These are phyloP conservation scores for Aphanomyces cochlioides DNA, from an alignment of 352 stramenopile genomes.

Conservation along the genomic window DNA sequence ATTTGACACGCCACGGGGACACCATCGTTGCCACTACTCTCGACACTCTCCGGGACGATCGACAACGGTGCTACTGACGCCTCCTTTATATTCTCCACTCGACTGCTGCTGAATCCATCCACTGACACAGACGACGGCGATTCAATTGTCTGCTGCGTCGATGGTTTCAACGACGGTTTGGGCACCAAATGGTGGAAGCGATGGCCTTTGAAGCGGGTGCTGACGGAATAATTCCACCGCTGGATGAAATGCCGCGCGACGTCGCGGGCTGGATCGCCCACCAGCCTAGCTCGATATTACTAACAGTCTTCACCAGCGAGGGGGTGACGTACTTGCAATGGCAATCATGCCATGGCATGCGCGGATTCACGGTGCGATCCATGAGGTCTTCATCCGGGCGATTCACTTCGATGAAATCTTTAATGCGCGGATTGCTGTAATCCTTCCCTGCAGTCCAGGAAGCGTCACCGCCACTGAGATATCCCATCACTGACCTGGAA, in stretches of 20 bases:
- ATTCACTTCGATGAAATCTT: constrained; percentile 80
- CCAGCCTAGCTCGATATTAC: constrained; percentile 36
- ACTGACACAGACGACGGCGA: neutral
- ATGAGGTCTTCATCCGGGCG: constrained; percentile 71
- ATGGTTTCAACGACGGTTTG: neutral
- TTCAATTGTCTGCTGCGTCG: neutral
- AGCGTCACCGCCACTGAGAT: neutral
- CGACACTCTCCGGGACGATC: neutral
- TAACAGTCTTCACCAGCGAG: neutral
- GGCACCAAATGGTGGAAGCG: constrained; percentile 73
- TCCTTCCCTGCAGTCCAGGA: constrained; percentile 49
- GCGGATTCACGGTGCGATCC: constrained; percentile 57
- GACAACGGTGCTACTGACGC: neutral
- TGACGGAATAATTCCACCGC: constrained; percentile 85
- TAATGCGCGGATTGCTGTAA: constrained; percentile 79
- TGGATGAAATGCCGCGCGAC: constrained; percentile 84
- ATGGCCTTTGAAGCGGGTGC: constrained; percentile 68
- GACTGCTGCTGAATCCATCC: constrained; percentile 17
- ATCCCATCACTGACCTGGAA: constrained; percentile 33
- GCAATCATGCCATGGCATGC: constrained; percentile 85
- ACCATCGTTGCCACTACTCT: constrained; percentile 35
- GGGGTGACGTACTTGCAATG: constrained; percentile 53
- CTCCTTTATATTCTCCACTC: neutral
- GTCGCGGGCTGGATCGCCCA: constrained; percentile 73
- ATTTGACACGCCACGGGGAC: constrained; percentile 63